Percentiles rank a stretch among this genome's conserved stretches.
These are phyloP conservation scores for Diplosphaera chodatii DNA, from an alignment of 139 green algal genomes.

Conservation along the genomic window DNA sequence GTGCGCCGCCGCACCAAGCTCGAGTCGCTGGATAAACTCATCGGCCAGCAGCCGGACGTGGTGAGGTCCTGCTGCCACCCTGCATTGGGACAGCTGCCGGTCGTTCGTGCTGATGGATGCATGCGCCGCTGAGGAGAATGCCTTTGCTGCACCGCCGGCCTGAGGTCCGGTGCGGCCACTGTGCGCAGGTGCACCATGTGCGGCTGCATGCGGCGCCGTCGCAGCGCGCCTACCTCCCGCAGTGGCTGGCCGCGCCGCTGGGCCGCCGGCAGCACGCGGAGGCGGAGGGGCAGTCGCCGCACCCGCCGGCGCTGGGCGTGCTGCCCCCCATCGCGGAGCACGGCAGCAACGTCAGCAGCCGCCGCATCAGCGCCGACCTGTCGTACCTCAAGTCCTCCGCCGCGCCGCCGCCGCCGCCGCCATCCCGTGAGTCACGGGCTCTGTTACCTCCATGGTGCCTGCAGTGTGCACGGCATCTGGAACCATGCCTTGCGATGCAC, in stretches of 20 bases:
- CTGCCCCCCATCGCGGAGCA: background rate
- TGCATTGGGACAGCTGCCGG: too few relatives aligned
- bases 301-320: too few relatives aligned
- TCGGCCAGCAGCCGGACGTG: constrained; percentile 11
- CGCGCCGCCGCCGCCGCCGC: too few relatives aligned
- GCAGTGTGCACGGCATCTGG: too few relatives aligned
- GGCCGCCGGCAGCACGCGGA: background rate
- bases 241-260: constrained; percentile 14
- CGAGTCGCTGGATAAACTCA: constrained; percentile 29
- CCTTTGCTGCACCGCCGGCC: too few relatives aligned
- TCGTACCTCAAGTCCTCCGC: background rate
- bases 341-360: background rate
- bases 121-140: too few relatives aligned
- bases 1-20: constrained; percentile 13
- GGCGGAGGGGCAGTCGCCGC: too few relatives aligned
- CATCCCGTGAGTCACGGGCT: background rate
- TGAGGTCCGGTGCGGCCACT: too few relatives aligned
- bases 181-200: constrained; percentile 17
- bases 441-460: too few relatives aligned
- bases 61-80: too few relatives aligned
- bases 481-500: too few relatives aligned
- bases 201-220: constrained; percentile 2
- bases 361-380: background rate
- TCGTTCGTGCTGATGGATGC: too few relatives aligned
- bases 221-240: constrained; percentile 7